A percentile compares a stretch with the other conserved stretches of the same genome.
Evolutionary conservation across 495 filamentous ascomycete genomes (phyloP).

Genomic region (Hypomontagnella submonticulosa): DNA sequence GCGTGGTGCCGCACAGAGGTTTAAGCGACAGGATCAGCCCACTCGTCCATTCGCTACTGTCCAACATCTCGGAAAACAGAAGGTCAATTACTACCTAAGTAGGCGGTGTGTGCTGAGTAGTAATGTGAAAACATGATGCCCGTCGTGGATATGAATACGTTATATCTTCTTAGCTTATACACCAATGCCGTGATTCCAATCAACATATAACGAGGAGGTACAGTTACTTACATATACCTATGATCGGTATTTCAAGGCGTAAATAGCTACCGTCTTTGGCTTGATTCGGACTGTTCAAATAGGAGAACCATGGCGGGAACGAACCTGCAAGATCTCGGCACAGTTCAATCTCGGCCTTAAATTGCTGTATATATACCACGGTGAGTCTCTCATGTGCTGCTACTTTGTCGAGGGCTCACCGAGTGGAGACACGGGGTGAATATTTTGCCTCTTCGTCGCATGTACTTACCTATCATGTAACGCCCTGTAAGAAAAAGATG

Average conservation of each 20-base stretch:
- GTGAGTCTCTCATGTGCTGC: background rate
- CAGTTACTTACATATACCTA: too few species aligned
- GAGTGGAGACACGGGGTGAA: background rate
- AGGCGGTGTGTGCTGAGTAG: too few species aligned
- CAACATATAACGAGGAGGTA: too few species aligned
- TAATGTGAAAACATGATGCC: too few species aligned
- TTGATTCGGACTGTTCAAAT: too few species aligned
- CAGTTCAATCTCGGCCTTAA: background rate
- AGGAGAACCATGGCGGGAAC: too few species aligned
- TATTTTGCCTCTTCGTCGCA: slow-evolving; percentile 1
- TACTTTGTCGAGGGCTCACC: slow-evolving; percentile 2
- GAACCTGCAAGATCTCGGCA: background rate
- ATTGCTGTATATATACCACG: slow-evolving; percentile 19
- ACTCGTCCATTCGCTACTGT: too few species aligned
- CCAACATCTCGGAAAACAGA: too few species aligned
- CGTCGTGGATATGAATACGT: background rate
- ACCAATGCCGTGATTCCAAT: background rate
- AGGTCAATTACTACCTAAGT: too few species aligned
- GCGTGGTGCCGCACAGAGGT: too few species aligned
- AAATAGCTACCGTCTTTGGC: background rate
- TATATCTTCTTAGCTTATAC: too few species aligned
- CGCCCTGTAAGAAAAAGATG: background rate
- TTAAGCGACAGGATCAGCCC: too few species aligned
- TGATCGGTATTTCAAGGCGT: background rate
- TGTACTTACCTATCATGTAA: slow-evolving; percentile 23